Evolutionary conservation across 2,329 filamentous ascomycete species (phyloP), one percentile per base, ranked within the genome.

Genomic region (Calonectria multiphialidica): DNA sequence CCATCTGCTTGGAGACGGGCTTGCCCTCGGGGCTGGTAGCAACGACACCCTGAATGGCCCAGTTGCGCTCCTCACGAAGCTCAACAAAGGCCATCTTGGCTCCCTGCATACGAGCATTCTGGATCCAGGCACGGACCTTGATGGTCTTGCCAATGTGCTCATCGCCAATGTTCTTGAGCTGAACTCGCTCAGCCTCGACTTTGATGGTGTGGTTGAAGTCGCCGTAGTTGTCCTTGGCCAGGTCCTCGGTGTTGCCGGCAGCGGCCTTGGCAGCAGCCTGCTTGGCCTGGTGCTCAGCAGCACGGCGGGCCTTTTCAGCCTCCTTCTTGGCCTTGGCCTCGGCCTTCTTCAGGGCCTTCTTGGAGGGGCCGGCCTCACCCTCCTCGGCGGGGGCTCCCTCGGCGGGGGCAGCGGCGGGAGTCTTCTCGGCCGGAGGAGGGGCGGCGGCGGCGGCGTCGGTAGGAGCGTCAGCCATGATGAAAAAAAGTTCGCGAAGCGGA

Each of bases 71-170:
- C 83, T 95, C 90, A 75, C 95, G 90, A 78, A 98, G 89, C 86
- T 97, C 95, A 79, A 98, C 86, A 86, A 98, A 98, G 49, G 92
- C 93, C 87, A 98, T 93, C 88, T 98, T 98, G 77, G 95, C 95
- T 72, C 94, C 93, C 86, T 98, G 96, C 78, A 93, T 92, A 76
- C 96, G 91, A 37, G 94, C 91, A 86, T 98, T 98, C 83, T 98
- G 94, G 45, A 98, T 90, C 87, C 94, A 95, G 35, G 91, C 95
- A 44, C 95, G 90, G 79, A 98, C 88, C 53, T 91, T 92, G 77
- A 98, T 89, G 35, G 91, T 90, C 86, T 94, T 92, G 79, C 91
- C 93, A 53, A 92, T 84, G 82, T 93, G 86, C 66, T 89, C 86
- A 61, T 95, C 91, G 66, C 87, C 84, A n/a, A 97, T 85, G 63